Evolutionary conservation across 2,329 filamentous ascomycete species (phyloP).

Genomic region (Eutypa lata): DNA sequence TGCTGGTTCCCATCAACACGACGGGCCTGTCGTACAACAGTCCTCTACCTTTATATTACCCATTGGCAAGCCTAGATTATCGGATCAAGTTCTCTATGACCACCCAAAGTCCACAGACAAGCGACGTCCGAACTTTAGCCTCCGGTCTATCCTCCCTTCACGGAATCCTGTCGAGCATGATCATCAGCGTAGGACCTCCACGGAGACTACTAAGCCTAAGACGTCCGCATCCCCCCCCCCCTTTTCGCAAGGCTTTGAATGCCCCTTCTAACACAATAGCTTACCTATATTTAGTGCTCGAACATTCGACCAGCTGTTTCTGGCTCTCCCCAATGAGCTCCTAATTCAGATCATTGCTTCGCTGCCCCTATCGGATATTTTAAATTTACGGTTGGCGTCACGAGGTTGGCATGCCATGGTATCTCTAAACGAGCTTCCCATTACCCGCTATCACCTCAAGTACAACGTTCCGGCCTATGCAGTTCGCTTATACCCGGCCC

Average conservation of each 20-base stretch:
- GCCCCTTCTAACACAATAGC: conserved; percentile 1
- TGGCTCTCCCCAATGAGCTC: conserved; percentile 57
- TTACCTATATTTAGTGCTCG: conserved; percentile 24
- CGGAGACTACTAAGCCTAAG: conserved; percentile 21
- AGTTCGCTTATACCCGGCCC: conserved; percentile 54
- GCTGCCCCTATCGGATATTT: conserved; percentile 57
- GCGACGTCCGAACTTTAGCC: conserved; percentile 28
- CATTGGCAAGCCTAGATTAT: conserved; percentile 32
- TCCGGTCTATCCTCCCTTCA: conserved; percentile 28
- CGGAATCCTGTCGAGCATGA: conserved; percentile 30
- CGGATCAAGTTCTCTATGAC: conserved; percentile 32
- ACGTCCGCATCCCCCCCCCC: conserved; percentile 15
- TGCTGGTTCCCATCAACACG: conserved; percentile 19
- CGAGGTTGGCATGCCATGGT: conserved; percentile 59
- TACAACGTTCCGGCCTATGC: conserved; percentile 60
- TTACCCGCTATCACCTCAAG: conserved; percentile 59
- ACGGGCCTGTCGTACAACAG: conserved; percentile 24
- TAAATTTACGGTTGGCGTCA: conserved; percentile 57
- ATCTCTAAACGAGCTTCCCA: conserved; percentile 57
- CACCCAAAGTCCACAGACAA: conserved; percentile 23
- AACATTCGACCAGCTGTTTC: conserved; percentile 56
- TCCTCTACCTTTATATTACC: conserved; percentile 49
- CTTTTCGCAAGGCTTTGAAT: neutral
- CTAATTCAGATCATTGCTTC: conserved; percentile 61
- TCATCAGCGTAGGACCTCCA: conserved; percentile 18